A percentile compares a stretch with the other conserved stretches of the same genome.
Conservation (phyloP, 2,329 filamentous ascomycete genomes). For the Aureobasidium pullulans region DNA sequence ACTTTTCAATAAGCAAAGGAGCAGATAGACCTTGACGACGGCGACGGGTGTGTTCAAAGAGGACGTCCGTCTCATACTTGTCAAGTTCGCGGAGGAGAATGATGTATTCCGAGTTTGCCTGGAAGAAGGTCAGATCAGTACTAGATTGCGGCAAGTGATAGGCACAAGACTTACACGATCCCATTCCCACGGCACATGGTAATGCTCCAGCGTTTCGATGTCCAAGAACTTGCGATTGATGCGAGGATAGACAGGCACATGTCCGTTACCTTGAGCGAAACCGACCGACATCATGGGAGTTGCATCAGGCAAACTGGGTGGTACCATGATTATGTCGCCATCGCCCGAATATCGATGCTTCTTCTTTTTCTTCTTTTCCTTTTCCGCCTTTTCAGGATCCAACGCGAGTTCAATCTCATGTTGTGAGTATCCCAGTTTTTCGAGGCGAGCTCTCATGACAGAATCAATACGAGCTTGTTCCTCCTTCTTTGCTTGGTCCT, state of each 20-base stretch:
- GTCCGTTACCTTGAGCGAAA: conserved; percentile 1
- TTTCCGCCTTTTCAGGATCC: conserved; percentile 38
- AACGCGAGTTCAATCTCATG: conserved; percentile 43
- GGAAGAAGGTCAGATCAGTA: background rate
- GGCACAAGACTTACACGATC: conserved; percentile 35
- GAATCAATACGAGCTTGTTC: conserved; percentile 37
- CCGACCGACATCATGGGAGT: background rate
- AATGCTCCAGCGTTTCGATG: conserved; percentile 41
- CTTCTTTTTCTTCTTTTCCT: conserved; percentile 20
- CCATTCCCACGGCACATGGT: conserved; percentile 41
- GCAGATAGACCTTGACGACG: conserved; percentile 25
- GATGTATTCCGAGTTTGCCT: conserved; percentile 40
- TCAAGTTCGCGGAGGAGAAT: conserved; percentile 45
- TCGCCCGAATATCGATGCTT: conserved; percentile 5
- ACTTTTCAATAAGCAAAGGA: conserved; percentile 2
- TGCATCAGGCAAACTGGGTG: background rate
- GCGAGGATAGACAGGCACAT: conserved; percentile 39
- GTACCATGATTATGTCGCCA: background rate
- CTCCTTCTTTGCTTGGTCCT: conserved; percentile 33
- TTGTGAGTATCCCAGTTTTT: conserved; percentile 39
- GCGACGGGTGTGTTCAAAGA: conserved; percentile 44
- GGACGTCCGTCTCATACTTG: conserved; percentile 39
- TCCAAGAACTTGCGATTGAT: conserved; percentile 39
- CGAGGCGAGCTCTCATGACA: conserved; percentile 38
- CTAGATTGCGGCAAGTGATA: background rate